Conservation (phyloP, 345 rosid species). For the Lepidium didymum region DNA sequence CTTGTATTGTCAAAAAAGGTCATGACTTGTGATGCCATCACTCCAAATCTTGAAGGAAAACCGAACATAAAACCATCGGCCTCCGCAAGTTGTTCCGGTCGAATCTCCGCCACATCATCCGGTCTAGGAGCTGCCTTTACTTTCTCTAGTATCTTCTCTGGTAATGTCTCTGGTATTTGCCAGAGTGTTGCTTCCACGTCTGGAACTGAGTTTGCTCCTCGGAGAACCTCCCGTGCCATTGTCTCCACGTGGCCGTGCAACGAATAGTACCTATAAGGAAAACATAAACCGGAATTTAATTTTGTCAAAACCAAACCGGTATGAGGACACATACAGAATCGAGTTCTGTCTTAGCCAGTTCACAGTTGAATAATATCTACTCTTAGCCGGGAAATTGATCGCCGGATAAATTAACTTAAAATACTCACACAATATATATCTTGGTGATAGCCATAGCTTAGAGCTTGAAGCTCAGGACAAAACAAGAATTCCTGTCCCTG, state of each 20-base stretch:
- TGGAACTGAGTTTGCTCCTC: slow-evolving; percentile 63
- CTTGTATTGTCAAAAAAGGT: slow-evolving; percentile 84
- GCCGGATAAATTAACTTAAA: neutral
- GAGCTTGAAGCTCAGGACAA: slow-evolving; percentile 1
- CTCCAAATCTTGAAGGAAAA: slow-evolving; percentile 90
- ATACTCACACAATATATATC: slow-evolving; percentile 57
- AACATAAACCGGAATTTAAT: neutral
- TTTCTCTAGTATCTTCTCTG: slow-evolving; percentile 55
- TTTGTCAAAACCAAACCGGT: neutral
- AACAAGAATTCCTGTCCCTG: neutral
- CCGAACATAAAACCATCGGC: slow-evolving; percentile 96
- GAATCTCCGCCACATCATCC: slow-evolving; percentile 67
- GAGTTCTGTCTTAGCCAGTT: neutral
- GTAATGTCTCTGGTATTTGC: slow-evolving; percentile 88
- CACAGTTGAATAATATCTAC: neutral
- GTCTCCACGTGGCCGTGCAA: slow-evolving; percentile 79
- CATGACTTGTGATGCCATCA: slow-evolving; percentile 88
- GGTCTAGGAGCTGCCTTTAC: slow-evolving; percentile 69
- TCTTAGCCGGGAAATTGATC: neutral
- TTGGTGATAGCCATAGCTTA: slow-evolving; percentile 47
- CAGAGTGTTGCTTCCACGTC: slow-evolving; percentile 91
- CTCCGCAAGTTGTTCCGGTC: slow-evolving; percentile 63
- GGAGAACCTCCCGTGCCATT: slow-evolving; percentile 80
- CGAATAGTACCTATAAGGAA: slow-evolving; percentile 54
- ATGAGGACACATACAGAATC: neutral